Percentiles rank a stretch among this genome's conserved stretches.
These are phyloP conservation scores for Arabidopsis suecica DNA, from an alignment of 345 rosid species.

Conservation along the genomic window DNA sequence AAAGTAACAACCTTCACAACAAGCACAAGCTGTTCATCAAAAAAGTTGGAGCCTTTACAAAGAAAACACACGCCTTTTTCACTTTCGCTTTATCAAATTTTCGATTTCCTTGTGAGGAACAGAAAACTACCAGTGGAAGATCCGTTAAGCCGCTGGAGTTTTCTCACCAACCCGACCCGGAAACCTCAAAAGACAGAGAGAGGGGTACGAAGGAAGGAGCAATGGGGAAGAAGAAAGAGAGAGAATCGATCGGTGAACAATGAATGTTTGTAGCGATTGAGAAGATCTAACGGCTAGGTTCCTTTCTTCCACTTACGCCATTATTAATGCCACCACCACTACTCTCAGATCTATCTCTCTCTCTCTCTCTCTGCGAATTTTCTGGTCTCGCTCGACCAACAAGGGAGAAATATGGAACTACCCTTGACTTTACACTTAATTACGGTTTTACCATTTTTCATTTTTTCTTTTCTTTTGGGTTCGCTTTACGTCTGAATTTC, in stretches of 20 bases:
- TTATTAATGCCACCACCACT: conserved; percentile 43
- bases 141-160: conserved; percentile 26
- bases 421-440: conserved; percentile 28
- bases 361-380: conserved; percentile 25
- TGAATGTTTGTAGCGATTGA: conserved; percentile 11
- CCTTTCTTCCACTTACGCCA: conserved; percentile 26
- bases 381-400: conserved; percentile 44
- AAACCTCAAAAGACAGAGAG: conserved; percentile 11
- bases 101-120: conserved; percentile 27
- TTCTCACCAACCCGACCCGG: conserved; percentile 33
- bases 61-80: conserved; percentile 25
- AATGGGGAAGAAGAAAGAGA: background rate
- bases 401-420: background rate
- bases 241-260: conserved; percentile 41
- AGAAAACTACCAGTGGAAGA: background rate
- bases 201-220: conserved; percentile 7
- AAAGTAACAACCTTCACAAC: conserved; percentile 12
- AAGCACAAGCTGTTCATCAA: conserved; percentile 19
- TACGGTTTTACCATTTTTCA: conserved; percentile 41
- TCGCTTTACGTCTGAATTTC: conserved; percentile 41
- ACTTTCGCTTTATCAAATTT: conserved; percentile 9
- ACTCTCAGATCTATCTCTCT: conserved; percentile 54
- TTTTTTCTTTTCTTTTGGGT: background rate
- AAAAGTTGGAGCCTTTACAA: conserved; percentile 31
- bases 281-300: conserved; percentile 44